Base-by-base conservation (phyloP, 257 asterid species). In the Ilex asprella region DNA sequence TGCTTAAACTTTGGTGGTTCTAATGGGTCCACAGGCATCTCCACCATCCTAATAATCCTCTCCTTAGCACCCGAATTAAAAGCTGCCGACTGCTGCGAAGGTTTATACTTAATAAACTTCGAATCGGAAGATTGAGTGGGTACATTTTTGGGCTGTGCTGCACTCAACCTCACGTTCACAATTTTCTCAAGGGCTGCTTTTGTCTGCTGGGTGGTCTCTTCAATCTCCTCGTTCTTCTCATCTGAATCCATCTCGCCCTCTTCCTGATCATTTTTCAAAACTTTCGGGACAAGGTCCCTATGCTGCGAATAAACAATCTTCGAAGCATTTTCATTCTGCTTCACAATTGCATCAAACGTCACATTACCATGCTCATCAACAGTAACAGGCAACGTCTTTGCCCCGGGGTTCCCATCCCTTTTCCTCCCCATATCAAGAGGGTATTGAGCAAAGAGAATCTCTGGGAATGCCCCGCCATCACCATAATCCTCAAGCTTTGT, bases 1-100 rank as follows among this genome's bases (percentile, higher is more conserved):
- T 92, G 95, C 67, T 92, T 92, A 68, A 92, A 92, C 81, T 86
- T 89, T 0, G 97, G 99, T 57, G 96, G 99, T 75, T 92, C 96
- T 76, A 92, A 39, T 16, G 95, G 99, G 59, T 92, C 97, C 31
- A 86, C 95, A 0, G 95, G 95, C 85, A 81, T 89, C 75, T 92
- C 96, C 32, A 89, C 97, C 97, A 92, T 89, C 44, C 97, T 79
- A 61, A 92, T 89, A 27, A 92, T 81, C 70, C 99, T 81, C 83
- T 85, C 97, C 75, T 92, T 89, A 31, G 97, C 97, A 56, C 97
- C 96, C 0, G 97, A 89, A 63, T 92, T 92, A 70, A 92, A 92
- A 27, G 96, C 94, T 3, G 94, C 86, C 0, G 97, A 82, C 76
- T 92, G 96, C 76, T 92, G 99, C 6, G 96, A 92, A 13, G 99